Conservation (phyloP, 2,329 filamentous ascomycete genomes). For the Penicillium decumbens region DNA sequence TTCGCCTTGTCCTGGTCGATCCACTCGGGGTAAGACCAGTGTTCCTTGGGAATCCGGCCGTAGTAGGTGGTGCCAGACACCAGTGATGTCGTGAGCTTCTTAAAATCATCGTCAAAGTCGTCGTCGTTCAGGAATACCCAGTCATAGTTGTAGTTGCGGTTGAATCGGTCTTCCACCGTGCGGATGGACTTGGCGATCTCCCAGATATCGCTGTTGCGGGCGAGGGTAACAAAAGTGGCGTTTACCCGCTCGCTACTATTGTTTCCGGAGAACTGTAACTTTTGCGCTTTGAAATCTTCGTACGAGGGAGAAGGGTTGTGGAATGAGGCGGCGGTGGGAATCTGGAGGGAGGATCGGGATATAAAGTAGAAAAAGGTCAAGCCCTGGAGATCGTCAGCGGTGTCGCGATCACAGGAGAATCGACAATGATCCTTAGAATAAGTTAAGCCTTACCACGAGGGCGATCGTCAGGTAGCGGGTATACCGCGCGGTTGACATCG, state of each 20-base stretch:
- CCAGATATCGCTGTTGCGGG: constrained; percentile 90
- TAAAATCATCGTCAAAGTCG: constrained; percentile 89
- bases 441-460: constrained; percentile 63
- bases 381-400: constrained; percentile 39
- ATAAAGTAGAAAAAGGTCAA: constrained; percentile 78
- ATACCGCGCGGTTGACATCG: constrained; percentile 32
- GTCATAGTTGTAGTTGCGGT: constrained; percentile 92
- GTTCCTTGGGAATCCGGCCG: constrained; percentile 80
- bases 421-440: not conserved
- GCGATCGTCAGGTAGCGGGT: constrained; percentile 70
- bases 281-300: constrained; percentile 19
- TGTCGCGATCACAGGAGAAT: not conserved
- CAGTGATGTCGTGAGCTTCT: constrained; percentile 79
- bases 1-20: constrained; percentile 93
- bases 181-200: constrained; percentile 95
- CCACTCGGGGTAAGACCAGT: constrained; percentile 95
- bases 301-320: constrained; percentile 15
- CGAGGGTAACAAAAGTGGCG: constrained; percentile 93
- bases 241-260: constrained; percentile 73
- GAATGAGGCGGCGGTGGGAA: constrained; percentile 26
- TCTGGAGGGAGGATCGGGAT: constrained; percentile 55
- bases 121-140: constrained; percentile 99
- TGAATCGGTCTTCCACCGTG: constrained; percentile 96
- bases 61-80: constrained; percentile 93
- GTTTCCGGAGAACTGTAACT: constrained; percentile 42